Evolutionary conservation across 140 eudicot genomes (phyloP).

Genomic region (Stevia rebaudiana): DNA sequence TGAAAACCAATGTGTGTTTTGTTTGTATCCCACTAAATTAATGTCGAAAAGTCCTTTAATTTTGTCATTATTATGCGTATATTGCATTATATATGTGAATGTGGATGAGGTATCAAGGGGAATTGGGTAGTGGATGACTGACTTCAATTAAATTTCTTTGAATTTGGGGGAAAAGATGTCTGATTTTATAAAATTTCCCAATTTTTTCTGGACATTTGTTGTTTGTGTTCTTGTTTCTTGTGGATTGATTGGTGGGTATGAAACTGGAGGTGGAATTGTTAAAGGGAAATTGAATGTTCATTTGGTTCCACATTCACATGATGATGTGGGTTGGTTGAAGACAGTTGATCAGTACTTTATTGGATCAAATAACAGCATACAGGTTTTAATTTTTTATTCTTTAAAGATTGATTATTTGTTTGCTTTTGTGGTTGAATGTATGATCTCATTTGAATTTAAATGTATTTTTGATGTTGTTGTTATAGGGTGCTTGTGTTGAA

Average conservation of each 20-base stretch:
- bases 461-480: constrained; percentile 8
- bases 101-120: constrained; percentile 1
- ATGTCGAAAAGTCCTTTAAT: neutral
- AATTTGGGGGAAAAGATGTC: constrained; percentile 18
- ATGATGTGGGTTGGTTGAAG: constrained; percentile 98
- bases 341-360: constrained; percentile 91
- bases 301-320: constrained; percentile 94
- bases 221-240: constrained; percentile 25
- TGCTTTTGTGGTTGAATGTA: neutral
- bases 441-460: neutral
- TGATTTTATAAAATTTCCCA: constrained; percentile 1
- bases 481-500: constrained; percentile 95
- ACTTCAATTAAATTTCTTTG: constrained; percentile 15
- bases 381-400: constrained; percentile 27
- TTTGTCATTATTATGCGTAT: neutral
- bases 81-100: neutral
- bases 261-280: constrained; percentile 58
- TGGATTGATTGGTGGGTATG: constrained; percentile 39
- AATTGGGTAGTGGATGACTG: constrained; percentile 17
- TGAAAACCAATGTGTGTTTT: neutral
- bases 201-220: constrained; percentile 15
- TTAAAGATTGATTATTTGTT: neutral
- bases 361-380: constrained; percentile 79
- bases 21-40: constrained; percentile 24
- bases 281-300: constrained; percentile 84